Conservation (phyloP, 1,284 basidiomycete species). For the Omphalotus olearius region DNA sequence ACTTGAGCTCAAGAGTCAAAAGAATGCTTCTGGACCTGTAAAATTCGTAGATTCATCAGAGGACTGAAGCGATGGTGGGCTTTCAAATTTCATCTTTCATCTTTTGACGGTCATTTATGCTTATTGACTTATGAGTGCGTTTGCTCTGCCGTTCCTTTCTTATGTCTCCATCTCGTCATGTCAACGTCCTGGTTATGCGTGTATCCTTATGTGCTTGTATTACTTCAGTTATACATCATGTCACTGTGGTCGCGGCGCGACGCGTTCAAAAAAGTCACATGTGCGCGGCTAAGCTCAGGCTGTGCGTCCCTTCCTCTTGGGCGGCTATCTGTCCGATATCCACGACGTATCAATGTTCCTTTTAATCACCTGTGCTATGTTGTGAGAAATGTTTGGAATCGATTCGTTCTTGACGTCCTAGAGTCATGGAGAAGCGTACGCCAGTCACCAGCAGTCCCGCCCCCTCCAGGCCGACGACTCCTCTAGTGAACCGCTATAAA, state of each 20-base stretch:
- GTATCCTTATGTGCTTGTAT: no score
- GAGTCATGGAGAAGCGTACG: not conserved
- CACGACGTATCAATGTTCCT: no score
- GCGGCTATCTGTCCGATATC: no score
- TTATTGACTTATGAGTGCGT: no score
- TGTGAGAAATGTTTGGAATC: no score
- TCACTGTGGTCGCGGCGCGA: no score
- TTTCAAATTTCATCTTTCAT: not conserved
- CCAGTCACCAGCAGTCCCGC: not conserved
- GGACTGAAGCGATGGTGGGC: not conserved
- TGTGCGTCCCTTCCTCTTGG: no score
- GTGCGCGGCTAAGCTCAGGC: no score
- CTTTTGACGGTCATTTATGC: not conserved
- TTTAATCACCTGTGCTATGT: no score
- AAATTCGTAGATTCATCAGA: constrained; percentile 2
- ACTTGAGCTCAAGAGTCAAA: not conserved
- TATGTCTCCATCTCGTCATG: not conserved
- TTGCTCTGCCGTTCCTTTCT: not conserved
- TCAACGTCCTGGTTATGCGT: not conserved
- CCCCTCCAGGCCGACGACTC: not conserved
- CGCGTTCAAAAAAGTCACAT: no score
- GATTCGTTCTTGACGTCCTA: no score
- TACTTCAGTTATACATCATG: no score
- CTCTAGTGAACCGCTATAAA: not conserved
- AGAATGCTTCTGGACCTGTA: not conserved